These are phyloP conservation scores for Kwoniella shandongensis DNA, from an alignment of 768 basidiomycete genomes.

Conservation along the genomic window DNA sequence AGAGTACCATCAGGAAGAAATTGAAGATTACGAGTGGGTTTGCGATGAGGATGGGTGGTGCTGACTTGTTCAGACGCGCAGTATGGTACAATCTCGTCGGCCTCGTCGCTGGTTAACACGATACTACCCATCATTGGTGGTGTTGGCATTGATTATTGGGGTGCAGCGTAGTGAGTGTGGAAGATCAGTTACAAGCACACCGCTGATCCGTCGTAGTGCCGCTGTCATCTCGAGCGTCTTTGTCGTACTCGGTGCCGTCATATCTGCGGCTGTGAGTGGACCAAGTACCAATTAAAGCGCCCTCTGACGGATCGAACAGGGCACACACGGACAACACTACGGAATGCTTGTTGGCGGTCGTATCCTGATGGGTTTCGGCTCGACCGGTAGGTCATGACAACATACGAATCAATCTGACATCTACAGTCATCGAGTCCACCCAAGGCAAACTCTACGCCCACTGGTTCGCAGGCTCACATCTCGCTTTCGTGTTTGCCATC, in stretches of 20 bases:
- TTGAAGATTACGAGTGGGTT: slow-evolving; percentile 40
- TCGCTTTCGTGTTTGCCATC: slow-evolving; percentile 45
- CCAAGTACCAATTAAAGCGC: neutral
- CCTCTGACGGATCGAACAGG: slow-evolving; percentile 9
- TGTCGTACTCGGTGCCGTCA: slow-evolving; percentile 42
- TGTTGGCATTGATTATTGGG: slow-evolving; percentile 51
- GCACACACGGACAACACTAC: slow-evolving; percentile 28
- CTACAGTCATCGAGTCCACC: slow-evolving; percentile 44
- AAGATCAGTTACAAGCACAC: neutral
- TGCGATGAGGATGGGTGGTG: neutral
- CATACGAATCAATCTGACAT: neutral
- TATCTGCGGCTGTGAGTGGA: slow-evolving; percentile 31
- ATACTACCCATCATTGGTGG: slow-evolving; percentile 50
- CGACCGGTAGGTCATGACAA: slow-evolving; percentile 31
- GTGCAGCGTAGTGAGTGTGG: slow-evolving; percentile 41
- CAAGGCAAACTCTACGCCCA: slow-evolving; percentile 50
- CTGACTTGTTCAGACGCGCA: slow-evolving; percentile 32
- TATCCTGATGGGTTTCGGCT: slow-evolving; percentile 50
- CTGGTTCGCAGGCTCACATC: slow-evolving; percentile 40
- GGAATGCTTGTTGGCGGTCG: slow-evolving; percentile 41
- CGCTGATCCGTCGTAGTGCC: slow-evolving; percentile 20
- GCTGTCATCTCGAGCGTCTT: slow-evolving; percentile 42
- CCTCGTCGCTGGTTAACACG: slow-evolving; percentile 49
- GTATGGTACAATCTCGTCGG: slow-evolving; percentile 47
- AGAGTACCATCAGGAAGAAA: slow-evolving; percentile 34